Base-by-base conservation (phyloP, 352 stramenopile species). In the Albugo candida region DNA sequence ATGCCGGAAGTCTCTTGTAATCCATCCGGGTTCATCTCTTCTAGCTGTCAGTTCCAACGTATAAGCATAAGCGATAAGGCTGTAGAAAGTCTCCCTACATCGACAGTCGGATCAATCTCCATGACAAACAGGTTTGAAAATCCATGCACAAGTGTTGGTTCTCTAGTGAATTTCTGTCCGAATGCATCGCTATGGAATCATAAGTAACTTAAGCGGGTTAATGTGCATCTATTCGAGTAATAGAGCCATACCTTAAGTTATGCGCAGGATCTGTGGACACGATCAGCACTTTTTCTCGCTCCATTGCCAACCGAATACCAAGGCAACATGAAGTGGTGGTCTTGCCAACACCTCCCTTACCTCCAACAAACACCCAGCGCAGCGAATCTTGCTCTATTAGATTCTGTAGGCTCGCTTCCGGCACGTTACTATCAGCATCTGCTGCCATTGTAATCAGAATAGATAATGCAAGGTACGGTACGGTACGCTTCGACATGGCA, bases 201-300 rank as follows among this genome's bases (percentile, higher is more conserved):
- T n/a, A n/a, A 13, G 38, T 48, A 14, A 47, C 1, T 41, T 24
- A 1, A 40, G 11, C 44, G 11, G 49, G 20, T 19, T 13, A 4
- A 36, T 11, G 31, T 16, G n/a, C 40, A 39, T 5, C n/a, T 18
- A 5, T 36, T 48, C 6, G 36, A 27, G 20, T 34, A 16, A 31
- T n/a, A 45, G 46, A 14, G 11, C 85, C 78, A 72, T 92, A 45
- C n/a, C n/a, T n/a, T n/a, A 99, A 73, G 70, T 99, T 99, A 73
- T 99, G 95, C n/a, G 95, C 95, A 0, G 95, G 95, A 64, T 99
- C 95, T 17, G 95, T 99, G n/a, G 91, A 98, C 39, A 99, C 89
- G 53, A 99, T 94, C 41, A 99, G 72, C 47, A 99, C 94, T 61
- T 96, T 96, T 53, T 93, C 79, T 39, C 86, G 67, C 56, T 84